Evolutionary conservation across 768 basidiomycete species (phyloP).

Genomic region (Panaeolus cyanescens): DNA sequence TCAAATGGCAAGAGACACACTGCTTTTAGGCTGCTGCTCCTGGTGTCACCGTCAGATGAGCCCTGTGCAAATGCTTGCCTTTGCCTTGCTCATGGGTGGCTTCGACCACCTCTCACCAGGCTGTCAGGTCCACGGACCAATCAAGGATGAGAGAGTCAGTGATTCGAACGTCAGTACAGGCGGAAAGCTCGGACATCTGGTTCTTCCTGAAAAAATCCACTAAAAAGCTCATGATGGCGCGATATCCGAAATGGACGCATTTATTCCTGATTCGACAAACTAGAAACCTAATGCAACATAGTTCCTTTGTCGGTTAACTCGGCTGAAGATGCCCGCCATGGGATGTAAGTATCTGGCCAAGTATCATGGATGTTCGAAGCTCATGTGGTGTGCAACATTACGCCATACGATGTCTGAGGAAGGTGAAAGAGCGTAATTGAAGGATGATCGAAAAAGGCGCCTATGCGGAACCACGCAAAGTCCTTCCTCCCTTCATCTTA

Average conservation of each 20-base stretch:
- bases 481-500: not conserved
- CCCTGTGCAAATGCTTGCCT: not conserved
- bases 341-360: not conserved
- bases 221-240: not conserved
- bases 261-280: not conserved
- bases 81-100: not conserved
- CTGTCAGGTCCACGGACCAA: conserved; percentile 1
- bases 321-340: not conserved
- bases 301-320: not conserved
- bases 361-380: not conserved
- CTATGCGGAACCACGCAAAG: not conserved
- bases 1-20: too few relatives aligned
- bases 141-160: not conserved
- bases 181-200: not conserved
- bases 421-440: conserved; percentile 1
- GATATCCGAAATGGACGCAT: not conserved
- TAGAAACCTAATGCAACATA: not conserved
- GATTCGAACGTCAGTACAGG: not conserved
- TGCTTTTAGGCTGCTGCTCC: too few relatives aligned
- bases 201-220: conserved; percentile 1
- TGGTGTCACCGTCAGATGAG: not conserved
- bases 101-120: too few relatives aligned
- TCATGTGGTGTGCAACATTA: not conserved
- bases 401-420: not conserved
- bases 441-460: not conserved